Evolutionary conservation across 1,284 basidiomycete genomes (phyloP).

Genomic region (Apiotrichum sp.): DNA sequence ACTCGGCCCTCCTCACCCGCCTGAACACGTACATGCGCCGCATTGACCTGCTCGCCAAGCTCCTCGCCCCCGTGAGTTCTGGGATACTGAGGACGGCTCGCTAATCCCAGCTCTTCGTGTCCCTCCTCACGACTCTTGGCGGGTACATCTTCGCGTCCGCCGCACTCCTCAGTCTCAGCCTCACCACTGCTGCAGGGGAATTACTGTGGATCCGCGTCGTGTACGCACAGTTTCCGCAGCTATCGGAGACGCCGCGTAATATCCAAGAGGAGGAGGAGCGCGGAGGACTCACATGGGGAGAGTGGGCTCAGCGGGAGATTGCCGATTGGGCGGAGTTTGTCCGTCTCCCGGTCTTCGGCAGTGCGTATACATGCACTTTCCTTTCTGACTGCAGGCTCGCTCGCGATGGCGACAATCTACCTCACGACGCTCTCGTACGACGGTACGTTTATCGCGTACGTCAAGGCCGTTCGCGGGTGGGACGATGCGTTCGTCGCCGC

Average conservation of each 20-base stretch:
- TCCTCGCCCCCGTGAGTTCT: constrained; percentile 42
- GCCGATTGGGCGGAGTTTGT: constrained; percentile 48
- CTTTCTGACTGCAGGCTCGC: constrained; percentile 26
- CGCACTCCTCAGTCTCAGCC: constrained; percentile 29
- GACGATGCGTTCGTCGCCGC: constrained; percentile 47
- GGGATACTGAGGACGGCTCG: too few relatives aligned
- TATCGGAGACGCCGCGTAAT: too few relatives aligned
- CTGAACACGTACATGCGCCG: constrained; percentile 48
- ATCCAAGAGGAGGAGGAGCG: not conserved
- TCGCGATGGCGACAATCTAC: constrained; percentile 48
- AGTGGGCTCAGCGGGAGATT: constrained; percentile 17
- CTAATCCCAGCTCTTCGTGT: constrained; percentile 45
- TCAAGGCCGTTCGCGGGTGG: constrained; percentile 35
- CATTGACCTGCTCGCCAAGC: constrained; percentile 50
- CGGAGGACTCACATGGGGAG: not conserved
- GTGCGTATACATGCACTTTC: constrained; percentile 16
- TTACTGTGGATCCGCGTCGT: constrained; percentile 45
- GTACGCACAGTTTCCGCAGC: constrained; percentile 34
- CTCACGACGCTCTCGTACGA: constrained; percentile 50
- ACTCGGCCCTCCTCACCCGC: constrained; percentile 30
- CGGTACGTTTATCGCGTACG: constrained; percentile 39
- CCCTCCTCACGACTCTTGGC: constrained; percentile 42
- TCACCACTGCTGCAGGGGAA: constrained; percentile 33
- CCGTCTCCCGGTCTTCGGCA: constrained; percentile 47
- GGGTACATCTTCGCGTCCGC: constrained; percentile 35